Base-by-base conservation (phyloP, 2,329 filamentous ascomycete species). In the Lachnellula hyalina region DNA sequence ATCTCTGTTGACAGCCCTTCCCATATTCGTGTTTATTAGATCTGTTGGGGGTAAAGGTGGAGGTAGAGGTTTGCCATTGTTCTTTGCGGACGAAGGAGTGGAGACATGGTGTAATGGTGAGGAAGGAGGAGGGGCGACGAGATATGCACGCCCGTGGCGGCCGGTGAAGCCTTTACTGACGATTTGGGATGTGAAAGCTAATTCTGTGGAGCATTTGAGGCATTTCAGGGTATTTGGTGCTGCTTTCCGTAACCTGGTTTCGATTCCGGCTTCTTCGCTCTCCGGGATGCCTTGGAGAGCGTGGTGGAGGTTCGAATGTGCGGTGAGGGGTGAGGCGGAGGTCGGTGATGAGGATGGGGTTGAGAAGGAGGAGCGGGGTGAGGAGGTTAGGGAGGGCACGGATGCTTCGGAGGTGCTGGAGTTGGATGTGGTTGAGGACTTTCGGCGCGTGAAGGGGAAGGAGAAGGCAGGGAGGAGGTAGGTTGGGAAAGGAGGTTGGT, bases 121-220 rank as follows among this genome's bases (percentile, higher is more conserved):
- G 23, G 62, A 68, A 35, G 73, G 54, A 25, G 65, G 64, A 4
- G 74, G 47, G 9, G 79, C 73, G 48, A 86, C 80, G 48, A 87
- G 76, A 65, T 80, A 84, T 12, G 83, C 84, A 23, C 83, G 78
- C 5, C 84, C 84, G 67, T 85, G 78, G 19, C 83, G 81, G 17
- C 84, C 84, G 0, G 79, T 84, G 71, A 87, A 87, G 59, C 82
- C 80, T 67, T 86, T 86, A 59, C 78, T 82, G 40, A 87, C 76
- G 56, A 87, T 80, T 67, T 86, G 83, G 12, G 78, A 75, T 15
- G 74, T 67, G 64, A 82, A 82, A 17, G 82, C 83, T n/a, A 87
- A 68, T 67, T 87, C 82, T 52, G 77, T 73, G 12, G 80, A 75
- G 72, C 84, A 87, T 49, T 70, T 73, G 35, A 74, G 72, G 70